A percentile compares a stretch with the other conserved stretches of the same genome.
phyloP scores from a whole-genome alignment of 768 basidiomycete species.

The Boletus speciosus region DNA sequence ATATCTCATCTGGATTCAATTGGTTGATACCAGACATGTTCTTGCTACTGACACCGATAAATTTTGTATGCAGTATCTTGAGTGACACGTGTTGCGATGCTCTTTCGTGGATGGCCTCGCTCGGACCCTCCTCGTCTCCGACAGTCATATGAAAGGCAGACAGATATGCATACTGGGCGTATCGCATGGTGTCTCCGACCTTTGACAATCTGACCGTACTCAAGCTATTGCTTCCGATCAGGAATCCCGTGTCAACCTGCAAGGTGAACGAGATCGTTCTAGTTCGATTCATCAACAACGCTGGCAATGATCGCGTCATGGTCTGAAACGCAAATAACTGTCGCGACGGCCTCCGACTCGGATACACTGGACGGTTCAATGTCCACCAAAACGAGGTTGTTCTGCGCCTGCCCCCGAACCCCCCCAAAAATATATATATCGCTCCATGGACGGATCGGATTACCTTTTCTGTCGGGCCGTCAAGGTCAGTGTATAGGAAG shows the following conservation, averaged over 20 bases:
- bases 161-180: not conserved
- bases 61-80: not conserved
- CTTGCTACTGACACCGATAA: not conserved
- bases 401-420: not conserved
- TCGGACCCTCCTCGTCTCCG: no score
- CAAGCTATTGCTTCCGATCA: slow-evolving; percentile 13
- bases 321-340: not conserved
- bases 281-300: not conserved
- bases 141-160: no score
- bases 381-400: not conserved
- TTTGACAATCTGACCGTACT: slow-evolving; percentile 2
- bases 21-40: not conserved
- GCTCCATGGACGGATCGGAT: not conserved
- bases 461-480: not conserved
- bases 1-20: not conserved
- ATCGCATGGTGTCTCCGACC: slow-evolving; percentile 5
- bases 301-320: not conserved
- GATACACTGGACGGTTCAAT: not conserved
- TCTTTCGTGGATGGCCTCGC: no score
- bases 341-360: not conserved
- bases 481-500: slow-evolving; percentile 7
- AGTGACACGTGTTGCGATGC: not conserved
- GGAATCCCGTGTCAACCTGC: slow-evolving; percentile 5
- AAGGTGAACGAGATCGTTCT: slow-evolving; percentile 4
- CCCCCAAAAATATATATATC: no score